Conservation (phyloP, 2,329 filamentous ascomycete species). For the Cytospora piceicola region DNA sequence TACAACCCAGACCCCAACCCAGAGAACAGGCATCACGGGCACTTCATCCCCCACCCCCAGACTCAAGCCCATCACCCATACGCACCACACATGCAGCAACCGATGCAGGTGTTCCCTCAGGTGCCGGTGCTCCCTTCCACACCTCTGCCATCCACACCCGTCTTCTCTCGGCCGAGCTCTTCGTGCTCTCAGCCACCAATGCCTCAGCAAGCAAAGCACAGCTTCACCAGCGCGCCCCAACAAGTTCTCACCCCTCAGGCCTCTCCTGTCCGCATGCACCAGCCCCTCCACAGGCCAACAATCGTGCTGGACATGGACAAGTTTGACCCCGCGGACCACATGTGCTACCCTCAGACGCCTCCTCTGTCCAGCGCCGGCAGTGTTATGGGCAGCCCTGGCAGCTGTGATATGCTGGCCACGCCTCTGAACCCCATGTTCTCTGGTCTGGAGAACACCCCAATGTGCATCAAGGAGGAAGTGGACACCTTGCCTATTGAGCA, state of each 20-base stretch:
- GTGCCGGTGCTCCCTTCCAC: constrained; percentile 64
- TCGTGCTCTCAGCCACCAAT: constrained; percentile 64
- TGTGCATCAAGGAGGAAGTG: constrained; percentile 70
- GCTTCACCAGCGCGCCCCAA: constrained; percentile 61
- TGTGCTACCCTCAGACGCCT: constrained; percentile 83
- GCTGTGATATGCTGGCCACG: constrained; percentile 77
- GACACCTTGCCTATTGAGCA: constrained; percentile 67
- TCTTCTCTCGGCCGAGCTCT: constrained; percentile 68
- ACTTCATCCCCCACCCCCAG: constrained; percentile 69
- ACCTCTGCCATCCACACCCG: constrained; percentile 61
- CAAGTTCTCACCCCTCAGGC: constrained; percentile 72
- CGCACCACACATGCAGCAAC: constrained; percentile 43
- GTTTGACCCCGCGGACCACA: constrained; percentile 61
- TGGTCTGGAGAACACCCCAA: constrained; percentile 67
- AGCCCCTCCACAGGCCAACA: constrained; percentile 66
- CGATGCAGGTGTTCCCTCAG: constrained; percentile 57
- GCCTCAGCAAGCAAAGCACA: constrained; percentile 44
- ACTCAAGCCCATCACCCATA: constrained; percentile 57
- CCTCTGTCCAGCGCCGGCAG: constrained; percentile 85
- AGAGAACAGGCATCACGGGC: constrained; percentile 74
- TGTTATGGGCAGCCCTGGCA: constrained; percentile 82
- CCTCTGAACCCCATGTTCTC: constrained; percentile 82
- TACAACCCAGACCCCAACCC: constrained; percentile 77
- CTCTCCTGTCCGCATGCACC: constrained; percentile 71
- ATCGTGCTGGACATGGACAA: constrained; percentile 79